A percentile compares a stretch with the other conserved stretches of the same genome.
Evolutionary conservation across 164 flowering plant genomes (phyloP).

Genomic region (Platanus orientalis): DNA sequence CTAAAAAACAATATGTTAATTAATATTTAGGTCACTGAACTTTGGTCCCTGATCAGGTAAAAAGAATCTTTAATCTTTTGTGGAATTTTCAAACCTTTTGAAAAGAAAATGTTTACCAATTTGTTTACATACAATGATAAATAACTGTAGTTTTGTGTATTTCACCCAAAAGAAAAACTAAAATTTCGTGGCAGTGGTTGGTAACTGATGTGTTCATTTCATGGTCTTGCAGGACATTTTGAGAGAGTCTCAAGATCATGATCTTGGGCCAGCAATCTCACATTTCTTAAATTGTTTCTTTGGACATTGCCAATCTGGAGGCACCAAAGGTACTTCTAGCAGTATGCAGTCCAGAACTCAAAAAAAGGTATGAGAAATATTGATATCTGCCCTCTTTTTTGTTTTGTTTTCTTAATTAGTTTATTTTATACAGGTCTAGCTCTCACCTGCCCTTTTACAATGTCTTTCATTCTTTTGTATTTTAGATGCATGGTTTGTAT

Average conservation of each 20-base stretch:
- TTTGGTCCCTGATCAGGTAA: too few species aligned
- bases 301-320: constrained; percentile 53
- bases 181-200: too few species aligned
- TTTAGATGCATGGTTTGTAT: too few species aligned
- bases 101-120: neutral
- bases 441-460: too few species aligned
- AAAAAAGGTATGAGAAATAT: constrained; percentile 56
- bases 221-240: constrained; percentile 56
- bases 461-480: too few species aligned
- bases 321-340: constrained; percentile 32
- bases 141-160: too few species aligned
- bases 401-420: neutral
- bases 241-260: constrained; percentile 89
- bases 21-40: too few species aligned
- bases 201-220: neutral
- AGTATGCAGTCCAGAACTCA: constrained; percentile 29
- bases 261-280: constrained; percentile 71
- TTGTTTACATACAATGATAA: neutral
- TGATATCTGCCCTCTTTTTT: neutral
- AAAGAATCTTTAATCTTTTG: too few species aligned
- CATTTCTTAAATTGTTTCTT: constrained; percentile 87
- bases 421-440: too few species aligned
- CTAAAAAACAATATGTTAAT: too few species aligned
- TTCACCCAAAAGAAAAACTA: too few species aligned
- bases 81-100: too few species aligned